phyloP scores from a whole-genome alignment of 2,329 filamentous ascomycete species.

The Rhinocladiella mackenziei region DNA sequence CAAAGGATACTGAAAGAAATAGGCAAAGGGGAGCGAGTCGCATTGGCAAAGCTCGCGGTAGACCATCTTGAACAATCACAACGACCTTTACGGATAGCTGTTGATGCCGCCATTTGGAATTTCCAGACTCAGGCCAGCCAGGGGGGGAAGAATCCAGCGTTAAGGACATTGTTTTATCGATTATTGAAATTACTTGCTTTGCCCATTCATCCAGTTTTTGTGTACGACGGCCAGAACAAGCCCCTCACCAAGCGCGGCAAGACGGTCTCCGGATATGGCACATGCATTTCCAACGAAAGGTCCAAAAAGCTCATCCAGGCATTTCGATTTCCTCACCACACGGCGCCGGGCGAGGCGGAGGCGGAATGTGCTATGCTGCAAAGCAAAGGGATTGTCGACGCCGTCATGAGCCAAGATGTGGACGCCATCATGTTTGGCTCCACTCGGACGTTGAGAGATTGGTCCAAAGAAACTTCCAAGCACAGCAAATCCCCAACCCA shows the following conservation, averaged over 20 bases:
- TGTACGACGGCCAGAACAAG: constrained; percentile 83
- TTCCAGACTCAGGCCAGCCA: constrained; percentile 85
- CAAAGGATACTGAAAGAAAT: constrained; percentile 84
- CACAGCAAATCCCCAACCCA: constrained; percentile 71
- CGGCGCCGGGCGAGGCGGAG: constrained; percentile 91
- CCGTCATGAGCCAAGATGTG: constrained; percentile 91
- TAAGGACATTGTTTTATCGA: constrained; percentile 89
- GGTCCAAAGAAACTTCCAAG: constrained; percentile 68
- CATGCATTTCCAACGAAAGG: constrained; percentile 63
- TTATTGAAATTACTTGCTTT: constrained; percentile 70
- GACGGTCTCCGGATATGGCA: constrained; percentile 53
- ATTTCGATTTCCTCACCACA: constrained; percentile 79
- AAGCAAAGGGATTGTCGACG: constrained; percentile 76
- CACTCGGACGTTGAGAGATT: constrained; percentile 71
- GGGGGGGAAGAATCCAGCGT: constrained; percentile 82
- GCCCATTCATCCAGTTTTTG: constrained; percentile 81
- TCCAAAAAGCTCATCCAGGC: constrained; percentile 79
- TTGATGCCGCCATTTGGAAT: constrained; percentile 96
- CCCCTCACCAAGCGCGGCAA: constrained; percentile 87
- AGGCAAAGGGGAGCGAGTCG: constrained; percentile 71
- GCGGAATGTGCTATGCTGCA: constrained; percentile 91
- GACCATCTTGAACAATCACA: constrained; percentile 67
- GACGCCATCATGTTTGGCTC: constrained; percentile 98
- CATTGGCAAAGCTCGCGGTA: constrained; percentile 76
- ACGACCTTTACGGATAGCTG: constrained; percentile 76